Conservation (phyloP, 176 grass and related monocot genomes). For the Aegilops longissima region DNA sequence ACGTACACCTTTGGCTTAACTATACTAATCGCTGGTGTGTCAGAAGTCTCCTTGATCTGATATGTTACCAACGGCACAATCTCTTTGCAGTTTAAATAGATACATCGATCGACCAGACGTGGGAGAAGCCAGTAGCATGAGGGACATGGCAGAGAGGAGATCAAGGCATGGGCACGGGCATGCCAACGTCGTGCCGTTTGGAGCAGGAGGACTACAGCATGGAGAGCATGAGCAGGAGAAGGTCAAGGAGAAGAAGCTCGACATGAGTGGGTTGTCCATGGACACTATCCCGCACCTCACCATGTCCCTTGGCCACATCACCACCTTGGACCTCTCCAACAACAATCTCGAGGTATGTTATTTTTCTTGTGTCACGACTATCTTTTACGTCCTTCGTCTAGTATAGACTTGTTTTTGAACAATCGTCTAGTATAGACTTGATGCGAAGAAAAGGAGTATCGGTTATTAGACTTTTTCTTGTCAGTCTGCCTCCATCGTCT, state of each 20-base stretch:
- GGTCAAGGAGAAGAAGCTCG: slow-evolving; percentile 45
- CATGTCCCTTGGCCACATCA: slow-evolving; percentile 63
- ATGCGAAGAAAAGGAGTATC: too few species aligned
- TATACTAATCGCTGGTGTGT: background rate
- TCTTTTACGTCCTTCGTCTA: background rate
- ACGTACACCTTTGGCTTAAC: slow-evolving; percentile 3
- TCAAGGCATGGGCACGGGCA: slow-evolving; percentile 28
- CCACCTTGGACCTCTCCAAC: slow-evolving; percentile 88
- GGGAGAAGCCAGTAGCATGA: slow-evolving; percentile 22
- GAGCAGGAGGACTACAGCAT: slow-evolving; percentile 22
- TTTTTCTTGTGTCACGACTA: background rate
- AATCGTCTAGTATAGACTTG: too few species aligned
- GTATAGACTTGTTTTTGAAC: too few species aligned
- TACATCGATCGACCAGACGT: background rate
- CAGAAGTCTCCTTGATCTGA: background rate
- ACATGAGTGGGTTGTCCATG: slow-evolving; percentile 80
- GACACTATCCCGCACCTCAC: slow-evolving; percentile 72
- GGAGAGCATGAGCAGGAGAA: slow-evolving; percentile 43
- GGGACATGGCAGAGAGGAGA: slow-evolving; percentile 52
- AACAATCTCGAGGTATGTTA: slow-evolving; percentile 77
- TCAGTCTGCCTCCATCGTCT: too few species aligned
- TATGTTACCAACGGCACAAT: background rate
- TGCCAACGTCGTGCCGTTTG: slow-evolving; percentile 42
- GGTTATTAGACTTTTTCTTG: too few species aligned
- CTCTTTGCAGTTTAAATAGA: slow-evolving; percentile 13